Conservation (phyloP, 179 eudicot species). For the Dionaea muscipula region DNA sequence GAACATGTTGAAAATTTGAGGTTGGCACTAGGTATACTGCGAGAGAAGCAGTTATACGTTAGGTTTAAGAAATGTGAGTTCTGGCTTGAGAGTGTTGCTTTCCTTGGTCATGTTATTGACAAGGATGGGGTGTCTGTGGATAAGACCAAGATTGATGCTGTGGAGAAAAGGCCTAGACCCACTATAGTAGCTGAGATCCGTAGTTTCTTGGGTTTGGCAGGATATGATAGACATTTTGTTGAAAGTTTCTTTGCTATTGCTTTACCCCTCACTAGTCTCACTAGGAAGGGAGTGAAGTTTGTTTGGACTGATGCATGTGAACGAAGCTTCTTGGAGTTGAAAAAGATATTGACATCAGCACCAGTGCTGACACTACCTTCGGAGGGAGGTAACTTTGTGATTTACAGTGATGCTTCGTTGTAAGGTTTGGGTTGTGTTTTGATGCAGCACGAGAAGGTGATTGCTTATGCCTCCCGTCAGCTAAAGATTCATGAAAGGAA, state of each 20-base stretch:
- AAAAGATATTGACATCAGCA: neutral
- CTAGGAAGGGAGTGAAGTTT: neutral
- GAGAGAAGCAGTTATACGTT: neutral
- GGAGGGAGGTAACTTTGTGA: neutral
- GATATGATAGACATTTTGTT: neutral
- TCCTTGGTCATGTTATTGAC: neutral
- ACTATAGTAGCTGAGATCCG: neutral
- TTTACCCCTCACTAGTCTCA: neutral
- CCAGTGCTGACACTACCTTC: neutral
- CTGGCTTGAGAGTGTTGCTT: neutral
- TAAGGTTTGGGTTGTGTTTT: neutral
- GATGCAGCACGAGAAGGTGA: neutral
- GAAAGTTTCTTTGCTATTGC: neutral
- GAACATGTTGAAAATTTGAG: neutral
- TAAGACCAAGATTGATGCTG: neutral
- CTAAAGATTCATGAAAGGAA: neutral
- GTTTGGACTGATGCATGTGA: neutral
- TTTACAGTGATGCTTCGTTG: neutral
- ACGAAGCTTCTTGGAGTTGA: neutral
- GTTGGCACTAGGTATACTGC: neutral
- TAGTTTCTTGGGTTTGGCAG: neutral
- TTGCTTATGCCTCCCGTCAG: neutral
- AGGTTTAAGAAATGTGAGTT: neutral
- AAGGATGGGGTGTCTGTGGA: neutral
- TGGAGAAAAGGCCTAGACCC: neutral